Base-by-base conservation (phyloP, 139 green algal species). In the Haematococcus sp. region DNA sequence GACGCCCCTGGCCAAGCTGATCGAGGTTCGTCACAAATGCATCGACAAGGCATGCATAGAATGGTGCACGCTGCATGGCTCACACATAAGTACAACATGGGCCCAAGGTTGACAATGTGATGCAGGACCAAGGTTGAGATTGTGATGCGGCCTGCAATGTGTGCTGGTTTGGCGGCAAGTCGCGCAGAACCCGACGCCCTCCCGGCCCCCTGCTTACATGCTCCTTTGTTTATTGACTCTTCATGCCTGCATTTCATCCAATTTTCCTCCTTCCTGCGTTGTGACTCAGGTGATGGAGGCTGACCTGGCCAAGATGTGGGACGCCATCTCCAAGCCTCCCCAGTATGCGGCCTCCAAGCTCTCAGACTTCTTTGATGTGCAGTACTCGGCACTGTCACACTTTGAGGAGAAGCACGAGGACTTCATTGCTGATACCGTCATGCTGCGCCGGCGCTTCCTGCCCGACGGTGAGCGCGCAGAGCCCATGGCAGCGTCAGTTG, bases 381-480 rank as follows among this genome's bases (percentile, higher is more conserved):
- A 90, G 66, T 97, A 94, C 67, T 84, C 90, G 15, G 84, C 87
- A 0, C 85, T 98, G 68, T 83, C 91, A 31, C 96, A 98, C 81
- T 99, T 89, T 79, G 95, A 98, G 80, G 91, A 98, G 65, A 88
- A 86, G 40, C 80, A 93, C 34, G 94, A 98, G 67, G 89, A 97
- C 27, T 99, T 99, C 73, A 33, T 80, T 40, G 89, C 89, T 22
- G 93, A 98, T 65, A 72, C 72, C 34, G 75, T 85, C 3, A 40
- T 90, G 7, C 81, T 98, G 71, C 83, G 91, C 17, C 76, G 87
- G 19, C 72, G 83, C 7, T 98, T 98, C 70, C 81, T 75, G 19
- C 46, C 76, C 2, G 90, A 93, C n/a, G 81, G 86, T 90, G 46
- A 65, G 78, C 28, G 32, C n/a, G n/a, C n/a, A 56, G 46, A 23